Evolutionary conservation across 1,284 basidiomycete genomes (phyloP).

Genomic region (Thecaphora thlaspeos): DNA sequence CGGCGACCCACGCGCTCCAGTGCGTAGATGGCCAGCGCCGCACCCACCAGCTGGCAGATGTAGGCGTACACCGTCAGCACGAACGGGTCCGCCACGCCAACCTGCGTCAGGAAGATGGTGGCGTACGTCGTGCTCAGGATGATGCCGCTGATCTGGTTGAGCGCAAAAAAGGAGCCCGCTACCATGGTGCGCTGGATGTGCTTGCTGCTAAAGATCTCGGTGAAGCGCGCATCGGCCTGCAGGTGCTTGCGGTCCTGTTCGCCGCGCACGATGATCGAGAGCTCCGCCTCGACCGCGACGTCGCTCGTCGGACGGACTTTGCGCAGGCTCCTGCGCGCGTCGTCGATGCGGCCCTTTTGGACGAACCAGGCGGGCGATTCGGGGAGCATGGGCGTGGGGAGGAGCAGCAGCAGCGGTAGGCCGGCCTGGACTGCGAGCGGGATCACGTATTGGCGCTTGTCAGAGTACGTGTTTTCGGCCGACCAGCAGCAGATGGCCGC

Average conservation of each 20-base stretch:
- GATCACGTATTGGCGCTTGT: conserved; percentile 27
- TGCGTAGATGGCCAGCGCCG: conserved; percentile 35
- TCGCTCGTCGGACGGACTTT: conserved; percentile 30
- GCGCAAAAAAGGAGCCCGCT: conserved; percentile 43
- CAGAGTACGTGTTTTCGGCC: conserved; percentile 17
- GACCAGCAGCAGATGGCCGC: conserved; percentile 38
- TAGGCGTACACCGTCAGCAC: conserved; percentile 38
- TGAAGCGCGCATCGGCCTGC: conserved; percentile 28
- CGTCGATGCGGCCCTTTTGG: conserved; percentile 37
- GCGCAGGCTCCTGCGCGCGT: conserved; percentile 26
- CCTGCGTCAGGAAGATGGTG: conserved; percentile 40
- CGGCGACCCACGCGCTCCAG: conserved; percentile 41
- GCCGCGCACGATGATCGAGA: conserved; percentile 26
- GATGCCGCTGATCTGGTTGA: conserved; percentile 47
- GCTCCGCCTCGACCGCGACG: conserved; percentile 33
- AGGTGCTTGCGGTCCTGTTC: conserved; percentile 37
- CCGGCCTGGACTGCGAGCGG: conserved; percentile 38
- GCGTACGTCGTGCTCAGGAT: conserved; percentile 46
- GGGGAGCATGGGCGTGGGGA: conserved; percentile 29
- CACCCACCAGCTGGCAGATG: conserved; percentile 32
- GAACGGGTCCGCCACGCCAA: conserved; percentile 37
- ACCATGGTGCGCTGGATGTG: conserved; percentile 40
- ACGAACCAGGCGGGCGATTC: conserved; percentile 45
- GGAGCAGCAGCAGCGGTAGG: conserved; percentile 27
- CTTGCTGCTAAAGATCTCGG: conserved; percentile 38